phyloP scores from a whole-genome alignment of 164 flowering plant genomes.

The Dillenia suffruticosa region DNA sequence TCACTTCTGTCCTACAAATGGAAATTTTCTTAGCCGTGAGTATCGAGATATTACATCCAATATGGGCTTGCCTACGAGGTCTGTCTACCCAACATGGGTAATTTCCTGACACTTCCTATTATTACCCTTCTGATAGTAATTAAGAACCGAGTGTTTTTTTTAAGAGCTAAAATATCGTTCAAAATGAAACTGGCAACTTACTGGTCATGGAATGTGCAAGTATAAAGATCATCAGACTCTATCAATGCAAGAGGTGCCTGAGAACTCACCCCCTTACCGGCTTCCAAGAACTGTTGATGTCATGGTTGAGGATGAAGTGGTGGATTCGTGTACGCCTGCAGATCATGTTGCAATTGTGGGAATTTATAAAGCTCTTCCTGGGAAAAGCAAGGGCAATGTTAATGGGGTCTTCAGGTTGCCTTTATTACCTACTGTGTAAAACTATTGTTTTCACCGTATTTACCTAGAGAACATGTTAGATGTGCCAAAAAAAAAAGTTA shows the following conservation, averaged over 20 bases:
- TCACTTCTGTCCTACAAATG: slow-evolving; percentile 82
- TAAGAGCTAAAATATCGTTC: slow-evolving; percentile 8
- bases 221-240: slow-evolving; percentile 95
- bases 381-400: slow-evolving; percentile 87
- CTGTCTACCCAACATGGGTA: slow-evolving; percentile 98
- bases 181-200: slow-evolving; percentile 92
- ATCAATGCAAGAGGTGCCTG: slow-evolving; percentile 98
- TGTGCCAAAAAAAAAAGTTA: no score
- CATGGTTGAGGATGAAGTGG: slow-evolving; percentile 93
- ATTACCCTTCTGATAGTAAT: not conserved
- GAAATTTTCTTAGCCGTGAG: slow-evolving; percentile 63
- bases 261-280: slow-evolving; percentile 97
- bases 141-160: not conserved
- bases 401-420: slow-evolving; percentile 94
- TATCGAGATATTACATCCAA: slow-evolving; percentile 93
- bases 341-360: slow-evolving; percentile 95
- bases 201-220: slow-evolving; percentile 89
- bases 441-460: not conserved
- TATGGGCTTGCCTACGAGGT: slow-evolving; percentile 91
- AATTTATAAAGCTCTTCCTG: slow-evolving; percentile 92
- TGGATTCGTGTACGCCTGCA: slow-evolving; percentile 98
- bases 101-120: slow-evolving; percentile 11
- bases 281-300: slow-evolving; percentile 94
- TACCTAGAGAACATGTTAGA: no score
- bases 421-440: not conserved